Conservation (phyloP, 176 grass and related monocot genomes). For the Zoysia pacifica region DNA sequence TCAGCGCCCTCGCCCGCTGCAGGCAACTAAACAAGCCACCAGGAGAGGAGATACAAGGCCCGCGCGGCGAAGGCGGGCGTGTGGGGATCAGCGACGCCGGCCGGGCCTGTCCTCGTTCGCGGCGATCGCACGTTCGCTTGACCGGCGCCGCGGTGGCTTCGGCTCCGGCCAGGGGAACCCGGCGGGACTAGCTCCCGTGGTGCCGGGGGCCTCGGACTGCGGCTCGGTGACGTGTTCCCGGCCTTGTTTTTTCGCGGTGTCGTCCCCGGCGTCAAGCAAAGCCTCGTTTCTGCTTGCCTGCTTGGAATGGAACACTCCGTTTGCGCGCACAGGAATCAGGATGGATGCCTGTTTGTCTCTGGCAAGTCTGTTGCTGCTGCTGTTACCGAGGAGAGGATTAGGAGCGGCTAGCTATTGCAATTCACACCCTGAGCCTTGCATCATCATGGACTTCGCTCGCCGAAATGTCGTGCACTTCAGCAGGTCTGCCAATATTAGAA, state of each 20-base stretch:
- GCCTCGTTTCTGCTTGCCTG: background rate
- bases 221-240: constrained; percentile 31
- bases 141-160: constrained; percentile 1
- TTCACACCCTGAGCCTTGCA: no score
- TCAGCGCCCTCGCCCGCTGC: background rate
- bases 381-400: background rate
- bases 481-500: no score
- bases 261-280: background rate
- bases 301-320: no score
- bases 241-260: background rate
- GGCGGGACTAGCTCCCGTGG: constrained; percentile 25
- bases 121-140: background rate
- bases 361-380: background rate
- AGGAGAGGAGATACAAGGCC: background rate
- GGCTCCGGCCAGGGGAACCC: constrained; percentile 50
- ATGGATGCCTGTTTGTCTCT: no score
- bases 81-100: no score
- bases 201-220: background rate
- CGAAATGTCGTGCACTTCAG: no score
- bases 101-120: no score
- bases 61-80: background rate
- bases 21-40: no score
- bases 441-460: no score
- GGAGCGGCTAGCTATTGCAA: no score
- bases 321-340: no score